Evolutionary conservation across 2,329 filamentous ascomycete genomes (phyloP).

Genomic region (Eurotiales sp.): DNA sequence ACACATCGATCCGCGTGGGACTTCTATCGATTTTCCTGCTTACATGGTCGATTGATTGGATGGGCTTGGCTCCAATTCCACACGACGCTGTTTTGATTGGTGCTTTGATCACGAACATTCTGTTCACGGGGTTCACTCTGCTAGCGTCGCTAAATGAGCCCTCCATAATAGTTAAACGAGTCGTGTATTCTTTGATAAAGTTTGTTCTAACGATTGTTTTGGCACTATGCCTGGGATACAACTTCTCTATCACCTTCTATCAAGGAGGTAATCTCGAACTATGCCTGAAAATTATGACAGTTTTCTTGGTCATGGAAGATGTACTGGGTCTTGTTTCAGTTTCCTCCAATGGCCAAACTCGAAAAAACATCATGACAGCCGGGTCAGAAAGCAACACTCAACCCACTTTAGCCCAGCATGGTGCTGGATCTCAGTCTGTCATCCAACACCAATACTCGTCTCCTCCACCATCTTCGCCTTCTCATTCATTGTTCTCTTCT

Average conservation of each 20-base stretch:
- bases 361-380: background rate
- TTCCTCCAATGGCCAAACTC: constrained; percentile 17
- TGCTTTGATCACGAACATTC: constrained; percentile 6
- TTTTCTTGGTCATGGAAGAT: constrained; percentile 39
- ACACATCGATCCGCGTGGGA: background rate
- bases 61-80: constrained; percentile 3
- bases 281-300: constrained; percentile 35
- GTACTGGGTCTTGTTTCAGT: constrained; percentile 23
- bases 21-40: constrained; percentile 7
- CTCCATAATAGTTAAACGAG: background rate
- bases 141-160: constrained; percentile 8
- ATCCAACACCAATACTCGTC: background rate
- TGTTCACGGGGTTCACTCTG: constrained; percentile 11
- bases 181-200: constrained; percentile 10
- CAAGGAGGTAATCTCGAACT: constrained; percentile 34
- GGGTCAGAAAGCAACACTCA: background rate
- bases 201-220: constrained; percentile 12
- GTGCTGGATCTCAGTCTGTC: background rate
- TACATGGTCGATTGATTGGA: constrained; percentile 9
- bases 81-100: constrained; percentile 9
- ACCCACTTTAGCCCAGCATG: background rate
- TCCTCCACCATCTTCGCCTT: background rate
- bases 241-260: constrained; percentile 15
- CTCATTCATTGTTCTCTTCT: constrained; percentile 2
- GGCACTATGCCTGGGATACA: constrained; percentile 6